Evolutionary conservation across 2,329 filamentous ascomycete genomes (phyloP), one percentile per base, ranked within the genome.

Genomic region (Cordyceps pruinosa): DNA sequence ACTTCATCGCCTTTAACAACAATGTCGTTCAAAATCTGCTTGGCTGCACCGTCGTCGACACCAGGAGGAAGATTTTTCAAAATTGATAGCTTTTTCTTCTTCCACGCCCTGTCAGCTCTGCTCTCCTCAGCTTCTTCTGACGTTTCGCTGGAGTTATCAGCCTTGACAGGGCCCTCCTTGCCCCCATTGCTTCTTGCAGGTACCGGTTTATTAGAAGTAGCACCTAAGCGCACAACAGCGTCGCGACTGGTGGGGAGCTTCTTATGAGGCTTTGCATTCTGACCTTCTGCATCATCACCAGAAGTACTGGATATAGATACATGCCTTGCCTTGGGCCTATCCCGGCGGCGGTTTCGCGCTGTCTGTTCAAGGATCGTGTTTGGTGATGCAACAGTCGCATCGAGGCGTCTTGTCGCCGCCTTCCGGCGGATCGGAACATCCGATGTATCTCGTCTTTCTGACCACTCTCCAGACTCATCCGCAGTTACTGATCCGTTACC

Each of bases 11-110:
- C 94, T 61, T 93, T 85, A 15, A 97, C 87, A 3, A 99, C 88
- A 59, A 99, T 95, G 63, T 99, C 94, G 66, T 97, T 97, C 58
- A 97, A 78, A 30, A 99, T 97, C 61, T 97, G 90, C 66, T 89
- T 89, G 0, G 93, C 94, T 4, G 92, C 89, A 26, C 80, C 76
- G 62, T 87, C 82, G 66, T 99, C 94, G 3, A 97, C 83, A 0
- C 91, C 91, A 54, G 85, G 81, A 0, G 92, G 92, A 1, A 97
- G 73, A 57, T 87, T 86, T 66, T 89, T 90, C 66, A 97, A 75
- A 23, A 96, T 77, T 9, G 79, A 71, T 49, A 78, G 75, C 61
- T 89, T 83, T 49, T 80, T 83, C 53, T 77, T 77, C 61, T 88
- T 82, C 80, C 84, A 88, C 10, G 76, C 74, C 21, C 70, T 72